These are phyloP conservation scores for Apophysomyces elegans DNA, from an alignment of 371 early-diverging fungal genomes.

Conservation along the genomic window DNA sequence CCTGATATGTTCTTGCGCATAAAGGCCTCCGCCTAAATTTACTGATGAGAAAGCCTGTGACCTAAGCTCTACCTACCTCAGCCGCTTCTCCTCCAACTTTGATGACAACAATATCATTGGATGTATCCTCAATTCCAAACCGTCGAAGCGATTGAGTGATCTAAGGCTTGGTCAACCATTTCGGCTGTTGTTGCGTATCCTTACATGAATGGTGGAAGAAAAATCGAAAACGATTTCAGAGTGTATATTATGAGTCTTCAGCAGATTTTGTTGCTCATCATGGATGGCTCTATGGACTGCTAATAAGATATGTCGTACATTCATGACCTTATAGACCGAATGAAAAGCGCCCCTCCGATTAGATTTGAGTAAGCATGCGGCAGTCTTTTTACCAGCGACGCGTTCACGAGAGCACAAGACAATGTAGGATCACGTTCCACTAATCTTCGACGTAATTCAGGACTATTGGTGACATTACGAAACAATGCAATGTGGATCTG, in stretches of 20 bases:
- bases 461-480: conserved; percentile 52
- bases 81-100: conserved; percentile 49
- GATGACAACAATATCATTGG: conserved; percentile 53
- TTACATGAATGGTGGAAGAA: conserved; percentile 57
- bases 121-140: conserved; percentile 56
- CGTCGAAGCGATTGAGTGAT: conserved; percentile 58
- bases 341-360: background rate
- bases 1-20: conserved; percentile 46
- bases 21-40: conserved; percentile 32
- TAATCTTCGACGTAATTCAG: conserved; percentile 53
- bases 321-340: conserved; percentile 43
- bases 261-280: conserved; percentile 46
- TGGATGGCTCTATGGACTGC: conserved; percentile 59
- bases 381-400: conserved; percentile 38
- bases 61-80: conserved; percentile 35
- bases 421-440: conserved; percentile 53
- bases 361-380: background rate
- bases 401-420: conserved; percentile 56
- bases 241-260: conserved; percentile 58
- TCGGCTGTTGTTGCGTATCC: conserved; percentile 2
- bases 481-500: conserved; percentile 58
- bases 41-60: background rate
- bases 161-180: conserved; percentile 23
- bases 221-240: conserved; percentile 65
- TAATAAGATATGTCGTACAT: conserved; percentile 47